Evolutionary conservation across 2,329 filamentous ascomycete genomes (phyloP).

Genomic region (Neonectria magnoliae): DNA sequence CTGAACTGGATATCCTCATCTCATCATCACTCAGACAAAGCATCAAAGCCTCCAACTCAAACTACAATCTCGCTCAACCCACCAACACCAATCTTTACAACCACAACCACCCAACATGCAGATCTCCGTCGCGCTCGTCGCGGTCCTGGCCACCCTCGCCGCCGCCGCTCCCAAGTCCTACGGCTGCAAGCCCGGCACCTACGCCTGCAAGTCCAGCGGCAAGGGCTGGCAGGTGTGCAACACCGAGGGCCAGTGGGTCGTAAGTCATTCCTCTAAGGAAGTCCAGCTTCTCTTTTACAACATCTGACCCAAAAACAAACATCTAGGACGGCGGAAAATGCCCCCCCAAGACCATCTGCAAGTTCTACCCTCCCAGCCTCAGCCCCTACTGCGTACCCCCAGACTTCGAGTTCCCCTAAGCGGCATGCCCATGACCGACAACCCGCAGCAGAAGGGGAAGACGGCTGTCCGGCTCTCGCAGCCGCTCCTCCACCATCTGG

Average conservation of each 20-base stretch:
- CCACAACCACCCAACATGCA: slow-evolving; percentile 39
- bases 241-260: slow-evolving; percentile 41
- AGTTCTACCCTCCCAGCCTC: slow-evolving; percentile 47
- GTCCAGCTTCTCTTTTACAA: not conserved
- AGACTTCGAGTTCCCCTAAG: slow-evolving; percentile 43
- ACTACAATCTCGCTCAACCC: not conserved
- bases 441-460: not conserved
- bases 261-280: slow-evolving; percentile 38
- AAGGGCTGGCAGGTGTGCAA: slow-evolving; percentile 49
- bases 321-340: slow-evolving; percentile 47
- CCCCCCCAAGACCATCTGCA: slow-evolving; percentile 49
- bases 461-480: not conserved
- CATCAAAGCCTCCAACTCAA: slow-evolving; percentile 23
- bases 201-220: slow-evolving; percentile 43
- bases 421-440: not conserved
- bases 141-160: slow-evolving; percentile 37
- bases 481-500: not conserved
- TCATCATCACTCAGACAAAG: slow-evolving; percentile 26
- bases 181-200: slow-evolving; percentile 49
- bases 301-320: not conserved
- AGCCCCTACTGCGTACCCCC: slow-evolving; percentile 53
- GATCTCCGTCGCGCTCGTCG: slow-evolving; percentile 38
- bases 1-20: not conserved
- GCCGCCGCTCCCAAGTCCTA: slow-evolving; percentile 25
- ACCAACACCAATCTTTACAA: not conserved